These are phyloP conservation scores for Cryptococcus floricola DNA, from an alignment of 1,284 basidiomycete species.

Conservation along the genomic window DNA sequence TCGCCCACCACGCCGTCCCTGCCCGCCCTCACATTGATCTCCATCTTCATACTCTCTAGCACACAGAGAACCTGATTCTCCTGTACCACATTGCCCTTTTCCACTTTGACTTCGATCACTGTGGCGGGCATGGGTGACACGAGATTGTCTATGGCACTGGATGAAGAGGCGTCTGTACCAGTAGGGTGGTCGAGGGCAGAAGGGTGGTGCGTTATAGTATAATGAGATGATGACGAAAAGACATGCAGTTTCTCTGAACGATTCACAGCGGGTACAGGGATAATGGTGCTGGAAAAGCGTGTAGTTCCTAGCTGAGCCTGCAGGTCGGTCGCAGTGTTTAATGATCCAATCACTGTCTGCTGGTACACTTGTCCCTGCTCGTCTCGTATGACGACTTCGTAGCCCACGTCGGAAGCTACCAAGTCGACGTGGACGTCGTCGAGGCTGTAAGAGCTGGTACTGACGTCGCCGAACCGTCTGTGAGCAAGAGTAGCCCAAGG, in stretches of 20 bases:
- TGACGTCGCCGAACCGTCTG: constrained; percentile 62
- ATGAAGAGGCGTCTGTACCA: constrained; percentile 1
- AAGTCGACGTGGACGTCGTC: constrained; percentile 29
- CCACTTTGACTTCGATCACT: constrained; percentile 77
- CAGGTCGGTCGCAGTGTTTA: constrained; percentile 26
- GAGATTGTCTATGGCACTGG: constrained; percentile 21
- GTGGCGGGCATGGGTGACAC: constrained; percentile 79
- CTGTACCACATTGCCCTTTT: constrained; percentile 69
- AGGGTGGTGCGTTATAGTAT: constrained; percentile 20
- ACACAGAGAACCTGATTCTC: constrained; percentile 76
- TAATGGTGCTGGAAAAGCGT: constrained; percentile 26
- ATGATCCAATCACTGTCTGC: neutral
- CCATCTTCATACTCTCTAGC: constrained; percentile 94
- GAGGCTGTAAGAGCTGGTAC: constrained; percentile 22
- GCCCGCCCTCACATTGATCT: constrained; percentile 74
- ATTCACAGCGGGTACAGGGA: constrained; percentile 16
- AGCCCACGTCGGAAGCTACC: neutral
- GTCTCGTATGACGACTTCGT: neutral
- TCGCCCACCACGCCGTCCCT: constrained; percentile 63
- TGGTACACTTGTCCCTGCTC: neutral
- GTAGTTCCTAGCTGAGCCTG: constrained; percentile 9
- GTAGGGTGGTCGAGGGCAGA: neutral
- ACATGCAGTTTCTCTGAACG: constrained; percentile 34
- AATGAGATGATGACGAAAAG: constrained; percentile 24
- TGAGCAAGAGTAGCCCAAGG: constrained; percentile 64